Evolutionary conservation across 768 basidiomycete species (phyloP).

Genomic region (Tremella yokohamensis): DNA sequence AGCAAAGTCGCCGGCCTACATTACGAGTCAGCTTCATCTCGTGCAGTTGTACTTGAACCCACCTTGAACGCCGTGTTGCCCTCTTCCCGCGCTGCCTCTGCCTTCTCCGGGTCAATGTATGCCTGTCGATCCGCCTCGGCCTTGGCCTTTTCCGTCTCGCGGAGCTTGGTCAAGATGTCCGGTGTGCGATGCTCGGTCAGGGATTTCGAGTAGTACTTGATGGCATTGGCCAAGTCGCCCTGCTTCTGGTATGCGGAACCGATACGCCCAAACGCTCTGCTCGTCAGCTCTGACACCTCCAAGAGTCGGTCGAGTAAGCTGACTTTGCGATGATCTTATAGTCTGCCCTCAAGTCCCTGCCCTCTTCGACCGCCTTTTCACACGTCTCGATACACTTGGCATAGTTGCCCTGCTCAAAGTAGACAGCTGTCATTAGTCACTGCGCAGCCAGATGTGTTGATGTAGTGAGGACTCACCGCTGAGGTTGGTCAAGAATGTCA

Average conservation of each 20-base stretch:
- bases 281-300: conserved; percentile 9
- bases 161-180: conserved; percentile 83
- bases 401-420: conserved; percentile 90
- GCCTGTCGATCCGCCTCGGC: conserved; percentile 72
- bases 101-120: conserved; percentile 81
- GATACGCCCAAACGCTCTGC: conserved; percentile 74
- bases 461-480: conserved; percentile 57
- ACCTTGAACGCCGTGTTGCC: conserved; percentile 88
- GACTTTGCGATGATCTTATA: conserved; percentile 89
- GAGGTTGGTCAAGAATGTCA: conserved; percentile 88
- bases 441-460: background rate
- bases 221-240: conserved; percentile 67
- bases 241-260: conserved; percentile 82
- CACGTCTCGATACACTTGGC: conserved; percentile 86
- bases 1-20: conserved; percentile 74
- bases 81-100: conserved; percentile 79
- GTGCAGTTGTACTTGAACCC: background rate
- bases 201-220: conserved; percentile 90
- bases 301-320: conserved; percentile 12
- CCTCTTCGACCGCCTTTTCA: conserved; percentile 95
- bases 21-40: background rate
- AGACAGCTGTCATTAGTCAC: conserved; percentile 61
- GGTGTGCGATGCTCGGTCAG: conserved; percentile 95
- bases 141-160: conserved; percentile 71
- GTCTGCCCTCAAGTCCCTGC: conserved; percentile 82